Conservation (phyloP, 768 basidiomycete species). For the Suillus ampliporus region DNA sequence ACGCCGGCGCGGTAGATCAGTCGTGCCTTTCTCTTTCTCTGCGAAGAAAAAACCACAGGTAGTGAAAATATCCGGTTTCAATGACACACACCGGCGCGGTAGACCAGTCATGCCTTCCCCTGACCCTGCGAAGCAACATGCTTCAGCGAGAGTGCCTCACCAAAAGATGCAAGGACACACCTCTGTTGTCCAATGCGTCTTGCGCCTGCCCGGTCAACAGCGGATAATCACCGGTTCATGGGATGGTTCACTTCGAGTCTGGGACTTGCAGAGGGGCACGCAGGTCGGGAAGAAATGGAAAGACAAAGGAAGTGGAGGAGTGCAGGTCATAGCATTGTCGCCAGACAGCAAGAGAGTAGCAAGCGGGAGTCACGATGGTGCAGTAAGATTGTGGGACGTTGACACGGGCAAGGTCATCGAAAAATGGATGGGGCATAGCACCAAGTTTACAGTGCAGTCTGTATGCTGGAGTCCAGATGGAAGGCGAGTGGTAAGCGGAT, state of each 20-base stretch:
- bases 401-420: not conserved
- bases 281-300: not conserved
- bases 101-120: too few relatives aligned
- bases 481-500: not conserved
- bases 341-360: too few relatives aligned
- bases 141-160: not conserved
- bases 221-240: not conserved
- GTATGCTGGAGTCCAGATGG: slow-evolving; percentile 2
- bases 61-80: too few relatives aligned
- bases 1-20: too few relatives aligned
- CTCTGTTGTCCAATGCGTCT: not conserved
- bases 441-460: not conserved
- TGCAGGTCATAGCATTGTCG: too few relatives aligned
- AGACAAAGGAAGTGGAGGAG: too few relatives aligned
- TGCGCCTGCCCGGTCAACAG: not conserved
- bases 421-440: not conserved
- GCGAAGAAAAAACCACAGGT: too few relatives aligned
- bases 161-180: not conserved
- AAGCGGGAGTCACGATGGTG: too few relatives aligned
- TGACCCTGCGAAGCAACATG: not conserved
- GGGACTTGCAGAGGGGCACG: not conserved
- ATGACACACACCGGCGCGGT: too few relatives aligned
- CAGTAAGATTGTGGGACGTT: too few relatives aligned
- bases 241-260: not conserved
- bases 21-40: too few relatives aligned